Percentiles rank a stretch among this genome's conserved stretches.
These are phyloP conservation scores for Clonostachys rhizophaga DNA, from an alignment of 2,329 filamentous ascomycete species.

Conservation along the genomic window DNA sequence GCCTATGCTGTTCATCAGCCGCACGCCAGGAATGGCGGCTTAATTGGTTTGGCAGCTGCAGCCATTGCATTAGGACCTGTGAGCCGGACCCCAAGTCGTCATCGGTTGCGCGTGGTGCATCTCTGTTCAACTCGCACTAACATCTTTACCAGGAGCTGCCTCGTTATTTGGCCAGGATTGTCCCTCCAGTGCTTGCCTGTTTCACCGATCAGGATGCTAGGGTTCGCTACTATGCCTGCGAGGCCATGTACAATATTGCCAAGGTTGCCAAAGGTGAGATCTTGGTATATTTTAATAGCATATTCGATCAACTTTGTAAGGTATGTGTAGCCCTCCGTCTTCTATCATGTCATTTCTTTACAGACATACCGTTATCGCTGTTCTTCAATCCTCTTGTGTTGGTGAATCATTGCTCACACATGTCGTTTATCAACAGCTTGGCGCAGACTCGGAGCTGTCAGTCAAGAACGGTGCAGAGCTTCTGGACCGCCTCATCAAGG, in stretches of 20 bases:
- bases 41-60: conserved; percentile 92
- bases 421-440: conserved; percentile 54
- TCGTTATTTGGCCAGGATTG: conserved; percentile 86
- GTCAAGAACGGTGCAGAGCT: conserved; percentile 98
- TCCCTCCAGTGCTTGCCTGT: conserved; percentile 93
- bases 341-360: neutral
- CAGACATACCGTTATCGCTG: neutral
- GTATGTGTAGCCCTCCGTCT: conserved; percentile 36
- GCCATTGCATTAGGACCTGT: conserved; percentile 92
- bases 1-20: conserved; percentile 96
- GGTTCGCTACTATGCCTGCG: conserved; percentile 96
- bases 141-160: conserved; percentile 68
- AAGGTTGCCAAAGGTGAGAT: conserved; percentile 99
- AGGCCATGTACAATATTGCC: conserved; percentile 99
- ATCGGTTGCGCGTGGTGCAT: no score
- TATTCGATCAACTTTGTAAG: conserved; percentile 97
- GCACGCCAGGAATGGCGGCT: conserved; percentile 90
- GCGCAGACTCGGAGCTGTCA: conserved; percentile 91
- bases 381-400: neutral
- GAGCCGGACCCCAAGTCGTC: conserved; percentile 30
- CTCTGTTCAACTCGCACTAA: neutral
- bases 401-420: conserved; percentile 1
- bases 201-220: conserved; percentile 97
- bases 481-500: conserved; percentile 89
- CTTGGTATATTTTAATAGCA: conserved; percentile 94